phyloP scores from a whole-genome alignment of 805 yeast species.

The Candida coquimbonensis region DNA sequence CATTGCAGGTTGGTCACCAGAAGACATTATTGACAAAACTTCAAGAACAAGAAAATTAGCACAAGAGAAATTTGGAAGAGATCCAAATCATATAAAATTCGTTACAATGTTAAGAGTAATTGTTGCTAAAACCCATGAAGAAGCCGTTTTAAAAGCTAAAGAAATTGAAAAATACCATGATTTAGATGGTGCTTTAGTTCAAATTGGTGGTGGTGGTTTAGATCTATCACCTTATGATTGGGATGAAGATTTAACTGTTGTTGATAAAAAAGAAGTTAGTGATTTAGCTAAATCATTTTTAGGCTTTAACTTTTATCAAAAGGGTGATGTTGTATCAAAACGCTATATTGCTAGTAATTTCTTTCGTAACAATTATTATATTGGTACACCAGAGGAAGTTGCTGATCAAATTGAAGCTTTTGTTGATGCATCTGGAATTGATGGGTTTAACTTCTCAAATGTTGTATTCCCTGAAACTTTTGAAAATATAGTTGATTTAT shows the following conservation, averaged over 20 bases:
- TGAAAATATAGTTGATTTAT: conserved; percentile 30
- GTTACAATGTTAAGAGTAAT: conserved; percentile 32
- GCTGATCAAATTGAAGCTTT: conserved; percentile 36
- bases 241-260: conserved; percentile 35
- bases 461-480: conserved; percentile 33
- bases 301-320: conserved; percentile 15
- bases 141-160: conserved; percentile 31
- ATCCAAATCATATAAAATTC: conserved; percentile 33
- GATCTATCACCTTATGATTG: conserved; percentile 37
- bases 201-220: conserved; percentile 40
- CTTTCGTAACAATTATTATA: conserved; percentile 14
- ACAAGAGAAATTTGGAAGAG: conserved; percentile 29
- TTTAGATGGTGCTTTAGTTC: conserved; percentile 36
- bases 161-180: conserved; percentile 30
- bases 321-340: conserved; percentile 23
- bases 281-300: conserved; percentile 6
- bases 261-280: conserved; percentile 26
- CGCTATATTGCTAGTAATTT: conserved; percentile 23
- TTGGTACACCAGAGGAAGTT: conserved; percentile 31
- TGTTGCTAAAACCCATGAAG: conserved; percentile 36
- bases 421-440: conserved; percentile 34
- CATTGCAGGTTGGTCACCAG: conserved; percentile 29
- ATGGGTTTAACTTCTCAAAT: conserved; percentile 37
- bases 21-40: conserved; percentile 25
- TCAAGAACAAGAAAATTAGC: conserved; percentile 30